A percentile compares a stretch with the other conserved stretches of the same genome.
These are phyloP conservation scores for Gentiana straminea DNA, from an alignment of 257 asterid genomes.

Conservation along the genomic window DNA sequence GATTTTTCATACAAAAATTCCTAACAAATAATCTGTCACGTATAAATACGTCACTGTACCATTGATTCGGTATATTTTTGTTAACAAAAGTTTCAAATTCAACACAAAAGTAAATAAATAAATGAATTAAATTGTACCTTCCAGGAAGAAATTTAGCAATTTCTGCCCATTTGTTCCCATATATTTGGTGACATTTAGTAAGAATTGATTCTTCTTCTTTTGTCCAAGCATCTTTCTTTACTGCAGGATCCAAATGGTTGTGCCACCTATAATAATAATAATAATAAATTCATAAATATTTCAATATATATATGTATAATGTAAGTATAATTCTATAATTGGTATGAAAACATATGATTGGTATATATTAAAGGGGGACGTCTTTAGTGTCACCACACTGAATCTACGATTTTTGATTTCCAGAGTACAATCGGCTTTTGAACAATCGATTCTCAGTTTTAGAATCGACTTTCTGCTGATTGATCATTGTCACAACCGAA, in stretches of 20 bases:
- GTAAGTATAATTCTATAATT: neutral
- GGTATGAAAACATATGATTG: neutral
- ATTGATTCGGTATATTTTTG: neutral
- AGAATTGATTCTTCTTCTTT: constrained; percentile 52
- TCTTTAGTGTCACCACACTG: neutral
- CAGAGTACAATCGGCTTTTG: neutral
- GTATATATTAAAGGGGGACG: neutral
- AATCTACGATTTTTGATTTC: neutral
- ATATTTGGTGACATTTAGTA: constrained; percentile 35
- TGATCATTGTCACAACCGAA: neutral
- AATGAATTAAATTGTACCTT: constrained; percentile 33
- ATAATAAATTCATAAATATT: too few species aligned
- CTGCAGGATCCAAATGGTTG: constrained; percentile 72
- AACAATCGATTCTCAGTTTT: neutral
- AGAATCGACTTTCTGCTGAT: neutral
- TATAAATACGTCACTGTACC: neutral
- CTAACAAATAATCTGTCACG: too few species aligned
- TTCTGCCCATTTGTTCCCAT: constrained; percentile 83
- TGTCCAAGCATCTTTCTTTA: constrained; percentile 69
- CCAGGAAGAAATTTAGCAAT: constrained; percentile 73
- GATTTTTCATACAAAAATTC: neutral
- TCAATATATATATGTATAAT: constrained; percentile 5
- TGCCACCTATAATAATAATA: constrained; percentile 48
- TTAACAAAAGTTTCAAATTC: neutral
- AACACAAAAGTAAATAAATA: neutral